phyloP scores from a whole-genome alignment of 2,329 filamentous ascomycete genomes.

The Clarireedia paspali region DNA sequence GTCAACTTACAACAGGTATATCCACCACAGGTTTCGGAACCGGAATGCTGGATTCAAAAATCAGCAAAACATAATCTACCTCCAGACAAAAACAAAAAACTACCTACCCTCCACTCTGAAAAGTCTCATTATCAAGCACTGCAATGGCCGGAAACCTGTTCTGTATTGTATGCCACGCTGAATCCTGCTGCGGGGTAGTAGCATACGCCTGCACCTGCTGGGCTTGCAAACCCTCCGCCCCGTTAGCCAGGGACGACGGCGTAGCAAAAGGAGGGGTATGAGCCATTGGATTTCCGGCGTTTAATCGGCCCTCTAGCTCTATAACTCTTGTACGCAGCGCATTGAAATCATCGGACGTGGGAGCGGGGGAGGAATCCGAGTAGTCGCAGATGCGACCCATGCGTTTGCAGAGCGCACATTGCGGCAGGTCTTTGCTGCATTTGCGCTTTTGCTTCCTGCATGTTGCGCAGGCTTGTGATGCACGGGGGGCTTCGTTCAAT shows the following conservation, averaged over 20 bases:
- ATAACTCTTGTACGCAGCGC: constrained; percentile 32
- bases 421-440: constrained; percentile 43
- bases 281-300: constrained; percentile 18
- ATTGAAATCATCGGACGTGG: constrained; percentile 35
- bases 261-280: constrained; percentile 21
- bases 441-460: constrained; percentile 43
- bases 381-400: constrained; percentile 38
- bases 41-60: constrained; percentile 25
- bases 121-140: constrained; percentile 37
- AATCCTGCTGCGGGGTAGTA: constrained; percentile 17
- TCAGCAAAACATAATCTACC: neutral
- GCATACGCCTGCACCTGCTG: constrained; percentile 13
- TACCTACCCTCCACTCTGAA: constrained; percentile 29
- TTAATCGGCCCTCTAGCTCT: constrained; percentile 33
- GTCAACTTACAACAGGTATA: neutral
- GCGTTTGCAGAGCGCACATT: constrained; percentile 39
- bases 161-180: constrained; percentile 22
- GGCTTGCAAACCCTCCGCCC: constrained; percentile 10
- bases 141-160: constrained; percentile 36
- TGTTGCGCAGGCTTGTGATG: constrained; percentile 36
- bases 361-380: constrained; percentile 29
- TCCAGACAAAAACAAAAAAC: neutral
- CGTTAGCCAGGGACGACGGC: constrained; percentile 7
- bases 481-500: constrained; percentile 20
- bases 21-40: constrained; percentile 31